Evolutionary conservation across 148 eudicot genomes (phyloP).

Genomic region (Beta vulgaris): DNA sequence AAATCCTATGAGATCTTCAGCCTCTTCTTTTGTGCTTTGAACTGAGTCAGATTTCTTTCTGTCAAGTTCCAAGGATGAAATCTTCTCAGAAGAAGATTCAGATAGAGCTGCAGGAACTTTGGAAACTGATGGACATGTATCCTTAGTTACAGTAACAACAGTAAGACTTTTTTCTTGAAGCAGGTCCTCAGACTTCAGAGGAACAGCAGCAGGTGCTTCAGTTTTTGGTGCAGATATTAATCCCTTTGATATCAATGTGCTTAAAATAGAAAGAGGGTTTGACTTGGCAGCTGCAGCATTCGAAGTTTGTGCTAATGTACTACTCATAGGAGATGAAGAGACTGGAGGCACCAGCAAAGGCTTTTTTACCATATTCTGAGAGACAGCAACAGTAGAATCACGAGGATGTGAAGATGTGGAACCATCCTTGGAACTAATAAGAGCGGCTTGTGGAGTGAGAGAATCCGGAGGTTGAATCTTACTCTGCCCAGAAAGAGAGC

Average conservation of each 20-base stretch:
- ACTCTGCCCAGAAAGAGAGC: slow-evolving; percentile 27
- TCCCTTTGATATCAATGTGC: slow-evolving; percentile 78
- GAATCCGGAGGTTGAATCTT: slow-evolving; percentile 35
- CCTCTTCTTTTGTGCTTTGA: slow-evolving; percentile 29
- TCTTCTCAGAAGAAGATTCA: slow-evolving; percentile 32
- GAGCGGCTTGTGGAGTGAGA: slow-evolving; percentile 25
- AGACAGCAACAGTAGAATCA: slow-evolving; percentile 18
- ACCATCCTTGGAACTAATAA: slow-evolving; percentile 23
- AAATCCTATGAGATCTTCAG: slow-evolving; percentile 60
- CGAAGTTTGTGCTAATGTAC: slow-evolving; percentile 35
- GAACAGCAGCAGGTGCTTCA: slow-evolving; percentile 37
- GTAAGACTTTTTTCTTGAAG: slow-evolving; percentile 29
- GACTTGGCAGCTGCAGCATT: slow-evolving; percentile 34
- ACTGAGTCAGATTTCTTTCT: slow-evolving; percentile 29
- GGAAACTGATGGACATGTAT: slow-evolving; percentile 29
- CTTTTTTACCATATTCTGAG: slow-evolving; percentile 42
- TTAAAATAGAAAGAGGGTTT: slow-evolving; percentile 66
- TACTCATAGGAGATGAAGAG: slow-evolving; percentile 28
- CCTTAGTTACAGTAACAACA: slow-evolving; percentile 23
- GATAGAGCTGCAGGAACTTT: slow-evolving; percentile 22
- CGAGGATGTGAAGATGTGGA: slow-evolving; percentile 21
- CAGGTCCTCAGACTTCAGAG: slow-evolving; percentile 21
- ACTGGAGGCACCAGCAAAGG: slow-evolving; percentile 37
- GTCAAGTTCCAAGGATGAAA: slow-evolving; percentile 27
- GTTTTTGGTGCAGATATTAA: slow-evolving; percentile 66